These are phyloP conservation scores for Herpotrichia juniperi DNA, from an alignment of 2,329 filamentous ascomycete genomes.

Conservation along the genomic window DNA sequence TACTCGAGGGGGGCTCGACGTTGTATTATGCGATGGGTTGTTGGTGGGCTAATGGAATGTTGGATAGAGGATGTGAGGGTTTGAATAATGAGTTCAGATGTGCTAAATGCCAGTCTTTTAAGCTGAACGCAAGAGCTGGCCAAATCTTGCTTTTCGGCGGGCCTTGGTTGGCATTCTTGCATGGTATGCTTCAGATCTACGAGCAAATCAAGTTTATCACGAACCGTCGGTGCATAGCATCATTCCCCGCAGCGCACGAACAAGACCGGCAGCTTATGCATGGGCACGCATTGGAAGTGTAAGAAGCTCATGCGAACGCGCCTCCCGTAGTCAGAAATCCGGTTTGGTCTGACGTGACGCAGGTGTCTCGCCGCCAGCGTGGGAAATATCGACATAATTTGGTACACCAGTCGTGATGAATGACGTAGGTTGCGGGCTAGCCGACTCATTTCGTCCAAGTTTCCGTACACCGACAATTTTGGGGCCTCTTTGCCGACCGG, in stretches of 20 bases:
- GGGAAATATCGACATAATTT: not conserved
- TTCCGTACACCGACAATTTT: not conserved
- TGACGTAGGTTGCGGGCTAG: not conserved
- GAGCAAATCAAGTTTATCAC: not conserved
- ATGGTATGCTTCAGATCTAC: not conserved
- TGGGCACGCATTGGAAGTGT: not conserved
- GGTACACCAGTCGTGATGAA: not conserved
- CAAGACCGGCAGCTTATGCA: not conserved
- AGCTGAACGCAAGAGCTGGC: not conserved
- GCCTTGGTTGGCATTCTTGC: not conserved
- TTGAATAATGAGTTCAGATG: not conserved
- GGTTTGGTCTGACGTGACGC: not conserved
- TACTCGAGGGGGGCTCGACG: slow-evolving; percentile 3
- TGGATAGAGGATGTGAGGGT: not conserved
- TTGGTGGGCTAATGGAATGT: slow-evolving; percentile 1
- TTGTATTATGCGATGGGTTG: not conserved
- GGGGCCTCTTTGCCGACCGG: not conserved
- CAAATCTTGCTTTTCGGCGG: too few species aligned
- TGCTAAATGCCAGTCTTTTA: not conserved
- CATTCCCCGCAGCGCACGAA: not conserved
- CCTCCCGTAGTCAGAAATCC: not conserved
- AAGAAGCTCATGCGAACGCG: not conserved
- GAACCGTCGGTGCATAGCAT: not conserved
- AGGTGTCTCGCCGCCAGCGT: not conserved
- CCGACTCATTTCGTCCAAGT: not conserved